A percentile compares a stretch with the other conserved stretches of the same genome.
Evolutionary conservation across 352 stramenopile species (phyloP).

Genomic region (Phytophthora pistaciae): DNA sequence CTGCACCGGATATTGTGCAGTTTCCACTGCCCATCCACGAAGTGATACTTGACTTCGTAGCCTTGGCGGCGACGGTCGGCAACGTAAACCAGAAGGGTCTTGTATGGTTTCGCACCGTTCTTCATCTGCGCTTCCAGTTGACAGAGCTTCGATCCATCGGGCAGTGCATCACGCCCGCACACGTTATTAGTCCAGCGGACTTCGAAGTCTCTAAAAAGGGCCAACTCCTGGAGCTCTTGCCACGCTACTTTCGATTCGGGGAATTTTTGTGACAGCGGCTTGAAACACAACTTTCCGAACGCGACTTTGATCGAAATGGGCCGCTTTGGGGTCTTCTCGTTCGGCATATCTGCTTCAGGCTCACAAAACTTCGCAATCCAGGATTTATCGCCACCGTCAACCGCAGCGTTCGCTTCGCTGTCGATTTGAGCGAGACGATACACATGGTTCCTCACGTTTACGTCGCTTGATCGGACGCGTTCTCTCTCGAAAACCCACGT

Average conservation of each 20-base stretch:
- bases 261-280: background rate
- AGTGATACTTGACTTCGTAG: background rate
- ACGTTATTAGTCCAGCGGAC: background rate
- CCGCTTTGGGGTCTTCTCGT: background rate
- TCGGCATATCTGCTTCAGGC: too few relatives aligned
- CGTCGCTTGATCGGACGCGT: background rate
- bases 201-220: background rate
- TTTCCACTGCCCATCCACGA: background rate
- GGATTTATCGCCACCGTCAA: background rate
- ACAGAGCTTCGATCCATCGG: background rate
- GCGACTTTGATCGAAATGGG: background rate
- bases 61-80: background rate
- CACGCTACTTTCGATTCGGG: background rate
- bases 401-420: background rate
- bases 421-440: background rate
- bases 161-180: background rate
- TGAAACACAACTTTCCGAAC: background rate
- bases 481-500: background rate
- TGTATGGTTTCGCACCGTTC: background rate
- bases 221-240: background rate
- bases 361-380: background rate
- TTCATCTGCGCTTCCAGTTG: background rate
- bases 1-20: background rate
- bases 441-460: background rate
- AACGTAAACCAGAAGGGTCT: background rate